Conservation (phyloP, 176 grass and related monocot genomes). For the Typha latifolia region DNA sequence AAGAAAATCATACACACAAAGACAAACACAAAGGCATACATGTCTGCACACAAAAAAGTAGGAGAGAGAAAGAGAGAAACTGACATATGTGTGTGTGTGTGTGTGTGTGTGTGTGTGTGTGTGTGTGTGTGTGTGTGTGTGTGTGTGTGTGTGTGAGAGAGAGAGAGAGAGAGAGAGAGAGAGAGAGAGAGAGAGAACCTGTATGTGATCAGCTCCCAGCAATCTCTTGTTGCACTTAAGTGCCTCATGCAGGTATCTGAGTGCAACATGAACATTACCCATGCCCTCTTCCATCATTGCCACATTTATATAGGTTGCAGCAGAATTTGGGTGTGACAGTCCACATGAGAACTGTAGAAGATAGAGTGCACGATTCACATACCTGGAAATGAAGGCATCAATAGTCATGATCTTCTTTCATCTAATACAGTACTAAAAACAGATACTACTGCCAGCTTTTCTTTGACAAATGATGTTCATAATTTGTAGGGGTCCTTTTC, state of each 20-base stretch:
- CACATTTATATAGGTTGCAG: conserved; percentile 99
- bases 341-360: conserved; percentile 96
- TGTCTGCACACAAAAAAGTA: not conserved
- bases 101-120: too few species aligned
- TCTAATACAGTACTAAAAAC: conserved; percentile 14
- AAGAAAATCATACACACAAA: too few species aligned
- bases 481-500: too few species aligned
- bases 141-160: too few species aligned
- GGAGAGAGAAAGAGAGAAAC: conserved; percentile 15
- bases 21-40: too few species aligned
- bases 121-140: too few species aligned
- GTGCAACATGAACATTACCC: conserved; percentile 97
- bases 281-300: conserved; percentile 99
- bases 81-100: not conserved
- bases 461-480: not conserved
- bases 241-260: conserved; percentile 96
- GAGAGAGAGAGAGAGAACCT: conserved; percentile 44
- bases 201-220: conserved; percentile 96
- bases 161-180: conserved; percentile 18
- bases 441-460: not conserved
- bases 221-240: conserved; percentile 98
- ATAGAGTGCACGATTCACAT: conserved; percentile 93
- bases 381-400: conserved; percentile 37
- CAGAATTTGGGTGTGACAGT: conserved; percentile 96
- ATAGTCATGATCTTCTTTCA: conserved; percentile 6